A percentile compares a stretch with the other conserved stretches of the same genome.
Evolutionary conservation across 2,329 filamentous ascomycete species (phyloP).

Genomic region (Colletotrichum tanaceti): DNA sequence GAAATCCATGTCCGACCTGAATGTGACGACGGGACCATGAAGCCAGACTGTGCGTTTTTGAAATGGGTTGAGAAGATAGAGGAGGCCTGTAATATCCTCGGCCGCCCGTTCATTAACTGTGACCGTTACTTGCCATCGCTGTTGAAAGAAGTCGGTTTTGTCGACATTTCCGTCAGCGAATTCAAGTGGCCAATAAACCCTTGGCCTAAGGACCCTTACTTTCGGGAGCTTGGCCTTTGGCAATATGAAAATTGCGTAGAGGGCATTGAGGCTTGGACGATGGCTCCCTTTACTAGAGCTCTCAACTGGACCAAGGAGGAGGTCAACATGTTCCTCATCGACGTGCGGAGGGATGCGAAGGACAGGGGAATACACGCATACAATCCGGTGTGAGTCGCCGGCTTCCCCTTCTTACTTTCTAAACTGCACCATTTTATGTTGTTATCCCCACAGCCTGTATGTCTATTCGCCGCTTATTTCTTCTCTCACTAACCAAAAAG

Average conservation of each 20-base stretch:
- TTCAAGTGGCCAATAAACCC: constrained; percentile 62
- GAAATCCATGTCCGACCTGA: constrained; percentile 54
- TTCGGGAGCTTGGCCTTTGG: constrained; percentile 59
- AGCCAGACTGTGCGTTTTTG: constrained; percentile 42
- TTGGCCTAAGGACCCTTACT: constrained; percentile 62
- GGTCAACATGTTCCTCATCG: constrained; percentile 43
- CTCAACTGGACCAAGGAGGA: constrained; percentile 44
- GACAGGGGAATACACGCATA: constrained; percentile 46
- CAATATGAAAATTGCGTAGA: constrained; percentile 40
- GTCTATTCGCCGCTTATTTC: background rate
- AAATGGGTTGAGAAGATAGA: constrained; percentile 49
- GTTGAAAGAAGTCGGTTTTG: constrained; percentile 65
- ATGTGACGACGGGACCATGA: constrained; percentile 56
- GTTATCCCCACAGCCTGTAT: no score
- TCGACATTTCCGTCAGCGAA: constrained; percentile 59
- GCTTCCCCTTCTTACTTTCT: background rate
- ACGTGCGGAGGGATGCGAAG: constrained; percentile 45
- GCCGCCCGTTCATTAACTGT: constrained; percentile 55
- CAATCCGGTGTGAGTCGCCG: constrained; percentile 42
- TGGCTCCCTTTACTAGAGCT: constrained; percentile 47
- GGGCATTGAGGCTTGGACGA: constrained; percentile 46
- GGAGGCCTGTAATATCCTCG: constrained; percentile 46
- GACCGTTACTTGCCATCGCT: constrained; percentile 43
- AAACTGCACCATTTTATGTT: background rate
- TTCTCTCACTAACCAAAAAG: background rate